Evolutionary conservation across 441 rosid genomes (phyloP).

Genomic region (Cnidoscolus chayamansa): DNA sequence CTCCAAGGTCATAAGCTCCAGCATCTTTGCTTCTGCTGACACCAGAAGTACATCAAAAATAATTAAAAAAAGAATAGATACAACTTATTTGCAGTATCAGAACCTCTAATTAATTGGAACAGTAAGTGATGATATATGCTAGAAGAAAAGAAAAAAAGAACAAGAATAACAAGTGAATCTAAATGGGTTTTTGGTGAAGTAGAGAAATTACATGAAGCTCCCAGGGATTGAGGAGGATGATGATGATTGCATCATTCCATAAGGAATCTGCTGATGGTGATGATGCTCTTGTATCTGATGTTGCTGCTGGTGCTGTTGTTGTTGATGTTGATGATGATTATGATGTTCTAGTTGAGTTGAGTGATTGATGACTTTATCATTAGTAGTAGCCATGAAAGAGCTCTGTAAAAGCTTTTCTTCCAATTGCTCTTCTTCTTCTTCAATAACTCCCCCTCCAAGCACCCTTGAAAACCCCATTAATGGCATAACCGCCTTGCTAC

Average conservation of each 20-base stretch:
- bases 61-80: neutral
- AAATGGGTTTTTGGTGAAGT: neutral
- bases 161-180: neutral
- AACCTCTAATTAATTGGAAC: neutral
- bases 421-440: slow-evolving; percentile 7
- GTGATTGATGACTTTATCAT: slow-evolving; percentile 35
- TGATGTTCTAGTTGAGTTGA: slow-evolving; percentile 32
- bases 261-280: slow-evolving; percentile 56
- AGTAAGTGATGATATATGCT: slow-evolving; percentile 1
- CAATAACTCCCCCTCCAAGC: slow-evolving; percentile 6
- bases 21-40: slow-evolving; percentile 60
- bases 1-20: slow-evolving; percentile 77
- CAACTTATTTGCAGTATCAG: neutral
- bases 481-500: slow-evolving; percentile 24
- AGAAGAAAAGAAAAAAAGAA: neutral
- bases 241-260: slow-evolving; percentile 58
- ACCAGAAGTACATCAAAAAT: slow-evolving; percentile 1
- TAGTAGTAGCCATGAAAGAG: slow-evolving; percentile 44
- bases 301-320: slow-evolving; percentile 25
- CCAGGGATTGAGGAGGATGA: slow-evolving; percentile 54
- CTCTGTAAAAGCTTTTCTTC: slow-evolving; percentile 19
- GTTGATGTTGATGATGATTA: slow-evolving; percentile 23
- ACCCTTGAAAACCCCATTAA: slow-evolving; percentile 38
- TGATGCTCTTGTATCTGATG: slow-evolving; percentile 42
- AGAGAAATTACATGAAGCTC: slow-evolving; percentile 62